Evolutionary conservation across 164 flowering plant species (phyloP).

Genomic region (Vitis cinerea): DNA sequence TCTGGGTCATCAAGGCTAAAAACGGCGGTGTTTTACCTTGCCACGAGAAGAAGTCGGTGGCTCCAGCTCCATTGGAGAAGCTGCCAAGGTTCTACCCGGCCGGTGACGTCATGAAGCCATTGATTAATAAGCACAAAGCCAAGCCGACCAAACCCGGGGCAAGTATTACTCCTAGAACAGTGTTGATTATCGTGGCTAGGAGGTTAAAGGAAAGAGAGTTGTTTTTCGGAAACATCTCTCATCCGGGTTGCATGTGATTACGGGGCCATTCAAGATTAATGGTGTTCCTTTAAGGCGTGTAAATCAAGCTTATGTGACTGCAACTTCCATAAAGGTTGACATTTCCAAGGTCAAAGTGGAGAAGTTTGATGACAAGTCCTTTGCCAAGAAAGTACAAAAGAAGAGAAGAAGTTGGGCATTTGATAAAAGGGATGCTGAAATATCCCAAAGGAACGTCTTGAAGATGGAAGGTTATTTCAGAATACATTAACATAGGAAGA

Average conservation of each 20-base stretch:
- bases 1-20: too few species aligned
- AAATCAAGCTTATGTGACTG: slow-evolving; percentile 82
- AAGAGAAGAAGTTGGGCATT: slow-evolving; percentile 75
- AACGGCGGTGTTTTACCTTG: too few species aligned
- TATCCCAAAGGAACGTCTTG: slow-evolving; percentile 91
- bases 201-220: slow-evolving; percentile 86
- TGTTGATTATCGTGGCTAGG: slow-evolving; percentile 54
- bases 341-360: slow-evolving; percentile 58
- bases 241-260: slow-evolving; percentile 72
- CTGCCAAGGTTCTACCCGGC: too few species aligned
- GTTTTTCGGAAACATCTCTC: slow-evolving; percentile 73
- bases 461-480: slow-evolving; percentile 96
- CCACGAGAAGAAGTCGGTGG: too few species aligned
- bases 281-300: slow-evolving; percentile 80
- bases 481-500: slow-evolving; percentile 87
- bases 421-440: slow-evolving; percentile 61
- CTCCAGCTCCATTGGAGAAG: too few species aligned
- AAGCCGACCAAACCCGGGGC: slow-evolving; percentile 60
- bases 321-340: slow-evolving; percentile 91
- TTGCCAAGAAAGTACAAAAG: slow-evolving; percentile 56
- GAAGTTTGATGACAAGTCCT: slow-evolving; percentile 82
- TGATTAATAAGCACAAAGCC: not conserved
- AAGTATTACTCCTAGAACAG: slow-evolving; percentile 52
- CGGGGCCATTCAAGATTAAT: slow-evolving; percentile 44
- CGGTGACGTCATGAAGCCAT: too few species aligned